phyloP scores from a whole-genome alignment of 2,329 filamentous ascomycete species.

The Polychaeton citri region DNA sequence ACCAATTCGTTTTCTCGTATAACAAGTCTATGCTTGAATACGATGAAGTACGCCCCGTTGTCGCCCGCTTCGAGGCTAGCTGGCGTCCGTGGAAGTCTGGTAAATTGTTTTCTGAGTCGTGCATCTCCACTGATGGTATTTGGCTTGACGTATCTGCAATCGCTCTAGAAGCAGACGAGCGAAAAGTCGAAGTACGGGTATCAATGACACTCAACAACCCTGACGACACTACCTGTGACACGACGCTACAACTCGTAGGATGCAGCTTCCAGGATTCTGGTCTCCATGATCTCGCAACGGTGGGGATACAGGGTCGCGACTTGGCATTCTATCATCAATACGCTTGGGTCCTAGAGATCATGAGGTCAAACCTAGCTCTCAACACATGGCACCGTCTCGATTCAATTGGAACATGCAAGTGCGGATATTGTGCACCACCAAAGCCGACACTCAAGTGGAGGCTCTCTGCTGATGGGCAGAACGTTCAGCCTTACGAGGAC shows the following conservation, averaged over 20 bases:
- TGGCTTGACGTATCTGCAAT: not conserved
- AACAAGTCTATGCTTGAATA: slow-evolving; percentile 33
- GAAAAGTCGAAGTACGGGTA: not conserved
- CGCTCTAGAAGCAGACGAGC: not conserved
- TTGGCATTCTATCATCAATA: slow-evolving; percentile 6
- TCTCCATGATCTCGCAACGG: too few species aligned
- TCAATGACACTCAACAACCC: not conserved
- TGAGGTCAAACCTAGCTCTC: slow-evolving; percentile 10
- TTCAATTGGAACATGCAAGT: slow-evolving; percentile 1
- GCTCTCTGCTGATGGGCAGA: slow-evolving; percentile 12
- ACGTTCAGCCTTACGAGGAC: slow-evolving; percentile 37
- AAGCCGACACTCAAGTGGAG: slow-evolving; percentile 27
- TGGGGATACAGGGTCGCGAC: slow-evolving; percentile 1
- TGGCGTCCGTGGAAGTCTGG: slow-evolving; percentile 27
- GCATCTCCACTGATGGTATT: not conserved
- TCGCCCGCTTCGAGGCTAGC: slow-evolving; percentile 33
- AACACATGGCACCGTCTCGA: slow-evolving; percentile 8
- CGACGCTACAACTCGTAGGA: not conserved
- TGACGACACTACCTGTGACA: not conserved
- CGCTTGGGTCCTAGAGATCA: slow-evolving; percentile 13
- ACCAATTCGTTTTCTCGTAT: slow-evolving; percentile 45
- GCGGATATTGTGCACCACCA: slow-evolving; percentile 23
- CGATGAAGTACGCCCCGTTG: slow-evolving; percentile 30
- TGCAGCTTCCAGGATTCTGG: not conserved
- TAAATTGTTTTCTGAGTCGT: not conserved